Percentiles rank a stretch among this genome's conserved stretches.
Conservation (phyloP, 306 rosid species). For the Senna tora region DNA sequence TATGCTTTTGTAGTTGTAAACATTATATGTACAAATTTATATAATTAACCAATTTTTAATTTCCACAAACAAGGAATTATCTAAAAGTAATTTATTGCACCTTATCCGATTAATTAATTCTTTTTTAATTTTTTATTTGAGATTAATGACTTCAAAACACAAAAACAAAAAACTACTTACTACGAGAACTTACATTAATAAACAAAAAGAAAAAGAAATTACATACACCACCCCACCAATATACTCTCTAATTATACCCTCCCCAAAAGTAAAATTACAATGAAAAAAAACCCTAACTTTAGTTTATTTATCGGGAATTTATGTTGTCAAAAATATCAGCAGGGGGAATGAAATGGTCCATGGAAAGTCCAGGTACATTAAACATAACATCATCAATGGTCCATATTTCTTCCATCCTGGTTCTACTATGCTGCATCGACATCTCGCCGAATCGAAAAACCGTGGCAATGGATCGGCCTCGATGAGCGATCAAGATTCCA, state of each 20-base stretch:
- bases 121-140: constrained; percentile 42
- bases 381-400: constrained; percentile 89
- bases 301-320: constrained; percentile 55
- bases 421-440: constrained; percentile 80
- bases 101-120: background rate
- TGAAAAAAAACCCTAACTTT: constrained; percentile 10
- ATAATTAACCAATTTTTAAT: too few relatives aligned
- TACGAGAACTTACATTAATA: constrained; percentile 39
- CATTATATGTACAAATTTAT: too few relatives aligned
- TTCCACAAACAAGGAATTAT: background rate
- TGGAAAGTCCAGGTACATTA: constrained; percentile 88
- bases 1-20: too few relatives aligned
- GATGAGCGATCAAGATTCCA: constrained; percentile 80
- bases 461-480: constrained; percentile 87
- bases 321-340: constrained; percentile 68
- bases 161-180: constrained; percentile 1
- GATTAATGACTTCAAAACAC: constrained; percentile 38
- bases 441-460: constrained; percentile 81
- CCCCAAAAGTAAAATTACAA: constrained; percentile 45
- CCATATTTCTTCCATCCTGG: constrained; percentile 93
- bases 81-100: constrained; percentile 42
- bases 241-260: constrained; percentile 47
- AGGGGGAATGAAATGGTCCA: constrained; percentile 89
- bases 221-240: constrained; percentile 60
- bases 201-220: constrained; percentile 17